Conservation (phyloP, 2,329 filamentous ascomycete genomes). For the Fusarium protoensiforme region DNA sequence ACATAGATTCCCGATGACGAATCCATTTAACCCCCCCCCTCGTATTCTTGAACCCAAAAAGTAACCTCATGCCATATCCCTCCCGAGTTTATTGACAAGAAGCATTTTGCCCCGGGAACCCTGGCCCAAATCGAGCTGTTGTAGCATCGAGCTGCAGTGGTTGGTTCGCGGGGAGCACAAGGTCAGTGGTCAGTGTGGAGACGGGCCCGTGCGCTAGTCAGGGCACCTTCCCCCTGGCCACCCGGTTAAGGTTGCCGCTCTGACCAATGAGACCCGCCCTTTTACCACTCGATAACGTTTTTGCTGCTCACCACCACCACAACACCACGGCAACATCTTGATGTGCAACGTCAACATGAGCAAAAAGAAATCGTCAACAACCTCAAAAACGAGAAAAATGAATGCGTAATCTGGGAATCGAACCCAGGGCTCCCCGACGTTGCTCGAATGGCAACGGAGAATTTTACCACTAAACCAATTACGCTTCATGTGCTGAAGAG, state of each 20-base stretch:
- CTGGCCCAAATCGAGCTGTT: background rate
- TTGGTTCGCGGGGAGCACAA: background rate
- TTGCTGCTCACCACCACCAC: background rate
- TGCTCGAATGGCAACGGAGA: constrained; percentile 26
- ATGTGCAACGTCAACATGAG: background rate
- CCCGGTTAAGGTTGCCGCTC: background rate
- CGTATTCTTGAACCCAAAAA: background rate
- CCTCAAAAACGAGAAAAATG: background rate
- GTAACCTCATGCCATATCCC: background rate
- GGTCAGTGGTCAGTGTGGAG: constrained; percentile 5
- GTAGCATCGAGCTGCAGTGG: background rate
- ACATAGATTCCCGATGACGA: background rate
- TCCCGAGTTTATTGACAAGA: background rate
- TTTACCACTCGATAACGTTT: constrained; percentile 20
- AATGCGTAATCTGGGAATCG: constrained; percentile 28
- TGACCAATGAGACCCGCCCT: constrained; percentile 12
- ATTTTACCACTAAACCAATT: constrained; percentile 35
- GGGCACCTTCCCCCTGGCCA: constrained; percentile 14
- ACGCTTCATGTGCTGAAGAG: background rate
- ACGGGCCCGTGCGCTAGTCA: constrained; percentile 24
- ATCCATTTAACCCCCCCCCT: background rate
- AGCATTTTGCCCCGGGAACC: background rate
- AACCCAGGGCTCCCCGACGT: constrained; percentile 27
- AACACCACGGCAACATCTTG: background rate
- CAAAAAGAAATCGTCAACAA: background rate